A percentile compares a stretch with the other conserved stretches of the same genome.
phyloP scores from a whole-genome alignment of 306 rosid genomes.

The Biancaea sappan region DNA sequence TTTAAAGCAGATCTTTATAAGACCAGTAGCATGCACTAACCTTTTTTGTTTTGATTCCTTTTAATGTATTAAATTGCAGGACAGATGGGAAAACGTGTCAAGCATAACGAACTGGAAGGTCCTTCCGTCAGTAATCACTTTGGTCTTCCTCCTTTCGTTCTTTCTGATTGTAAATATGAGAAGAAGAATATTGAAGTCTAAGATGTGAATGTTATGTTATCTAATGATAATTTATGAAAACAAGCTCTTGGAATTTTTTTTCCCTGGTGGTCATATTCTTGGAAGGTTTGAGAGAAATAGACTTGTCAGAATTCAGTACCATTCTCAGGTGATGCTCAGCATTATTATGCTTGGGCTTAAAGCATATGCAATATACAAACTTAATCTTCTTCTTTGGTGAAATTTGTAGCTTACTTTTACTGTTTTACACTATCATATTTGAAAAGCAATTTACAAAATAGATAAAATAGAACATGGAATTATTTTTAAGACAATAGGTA shows the following conservation, averaged over 20 bases:
- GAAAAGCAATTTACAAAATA: not conserved
- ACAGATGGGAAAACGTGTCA: conserved; percentile 47
- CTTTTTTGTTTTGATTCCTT: conserved; percentile 25
- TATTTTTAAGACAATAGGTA: not conserved
- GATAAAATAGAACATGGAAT: not conserved
- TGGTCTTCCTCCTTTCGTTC: conserved; percentile 45
- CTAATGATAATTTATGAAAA: conserved; percentile 7
- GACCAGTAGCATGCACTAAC: not conserved
- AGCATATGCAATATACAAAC: not conserved
- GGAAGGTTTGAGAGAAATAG: conserved; percentile 20
- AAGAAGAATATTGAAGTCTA: conserved; percentile 75
- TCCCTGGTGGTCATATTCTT: not conserved
- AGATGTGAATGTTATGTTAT: conserved; percentile 46
- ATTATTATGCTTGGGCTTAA: not conserved
- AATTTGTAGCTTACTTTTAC: not conserved
- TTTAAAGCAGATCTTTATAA: not conserved
- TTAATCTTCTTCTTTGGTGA: not conserved
- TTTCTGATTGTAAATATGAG: conserved; percentile 60
- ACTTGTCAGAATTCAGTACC: not conserved
- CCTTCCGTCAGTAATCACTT: conserved; percentile 41
- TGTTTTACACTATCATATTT: not conserved
- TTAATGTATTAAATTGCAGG: conserved; percentile 53
- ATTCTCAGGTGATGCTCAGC: conserved; percentile 18
- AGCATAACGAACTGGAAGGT: conserved; percentile 47
- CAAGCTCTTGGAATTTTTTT: not conserved